Evolutionary conservation across 345 rosid species (phyloP), one percentile per base, ranked within the genome.

Genomic region (Sonneratia alba): DNA sequence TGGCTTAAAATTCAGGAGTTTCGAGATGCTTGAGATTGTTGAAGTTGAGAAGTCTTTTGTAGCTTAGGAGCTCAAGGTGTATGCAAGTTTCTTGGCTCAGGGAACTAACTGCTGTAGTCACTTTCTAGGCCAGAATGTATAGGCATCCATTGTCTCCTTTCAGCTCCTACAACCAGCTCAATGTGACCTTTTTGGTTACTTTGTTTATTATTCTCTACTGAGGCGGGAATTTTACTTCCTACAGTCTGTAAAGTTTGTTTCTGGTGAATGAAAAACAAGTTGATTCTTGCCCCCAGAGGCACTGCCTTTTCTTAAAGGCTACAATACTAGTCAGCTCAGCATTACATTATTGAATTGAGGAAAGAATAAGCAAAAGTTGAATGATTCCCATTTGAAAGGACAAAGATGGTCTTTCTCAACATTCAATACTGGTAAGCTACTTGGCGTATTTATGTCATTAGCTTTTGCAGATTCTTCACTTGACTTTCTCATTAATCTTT

Each of bases 341-440:
- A 13, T 66, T 38, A 1, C n/a, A 66, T 22, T 12, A 37, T 38
- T 66, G 69, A 66, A 66, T 40, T 66, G 37, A 32, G 27, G 45
- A 66, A 66, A 66, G 27, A 34, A 37, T 66, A 66, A 37, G 69
- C 32, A 57, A 73, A 69, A 67, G 71, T 51, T 45, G 68, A 68
- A 37, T 70, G 72, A 32, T 71, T 49, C 72, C 80, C 72, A 73
- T 37, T 77, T 53, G 73, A 74, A 37, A 69, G 71, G 78, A 79
- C 80, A 74, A 72, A 77, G 51, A 40, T 66, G 24, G 49, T 57
- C 80, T 81, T 79, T 76, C 40, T 68, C 34, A 19, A 59, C 40
- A 42, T 42, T 36, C 43, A 56, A 68, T 55, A 24, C 71, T 63
- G 6, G 6, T 42, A 42, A 42, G 45, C 45, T 9, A 73, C 51